Base-by-base conservation (phyloP, 352 stramenopile genomes). In the Phytophthora lateralis region DNA sequence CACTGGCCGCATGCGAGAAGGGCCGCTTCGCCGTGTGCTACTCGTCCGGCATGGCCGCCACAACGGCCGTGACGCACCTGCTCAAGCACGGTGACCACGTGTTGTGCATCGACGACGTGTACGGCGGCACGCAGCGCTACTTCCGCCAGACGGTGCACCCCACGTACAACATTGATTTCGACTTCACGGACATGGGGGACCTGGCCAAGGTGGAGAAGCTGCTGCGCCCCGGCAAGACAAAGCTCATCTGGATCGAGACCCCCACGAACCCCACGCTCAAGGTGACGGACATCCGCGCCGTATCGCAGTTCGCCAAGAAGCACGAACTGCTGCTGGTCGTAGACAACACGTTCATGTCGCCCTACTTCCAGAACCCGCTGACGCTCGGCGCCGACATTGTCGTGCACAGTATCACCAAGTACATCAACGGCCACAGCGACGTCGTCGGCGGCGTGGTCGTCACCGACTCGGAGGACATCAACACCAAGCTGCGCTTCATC, bases 331-430 rank as follows among this genome's bases (percentile, higher is more conserved):
- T 97, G 29, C 78, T 98, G 52, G 91, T 94, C 2, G 95, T 97
- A 37, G 95, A 98, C 76, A 96, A 96, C 72, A 98, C 95, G 27
- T 98, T 98, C 71, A 93, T 95, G 68, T 95, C 89, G 42, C 93
- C 93, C 0, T 97, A 98, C 69, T 95, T 98, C 70, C 87, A 94
- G 71, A 95, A 95, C 66, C 95, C 95, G 10, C 77, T 98, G 15
- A 82, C 90, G 47, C 80, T 97, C 18, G 95, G 95, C 38, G 90
- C 86, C 30, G 92, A 98, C 71, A 79, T 98, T 20, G 92, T 96
- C 30, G 83, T 98, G 50, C 94, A 98, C 76, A 97, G 85, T 58
- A 83, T 97, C 63, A 98, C 95, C 73, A 98, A 98, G 84, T 98
- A 97, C 80, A 98, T 98, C 67, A 96, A 97, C 68, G 94, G 94